Evolutionary conservation across 2,329 filamentous ascomycete species (phyloP).

Genomic region (Apiospora pterosperma): DNA sequence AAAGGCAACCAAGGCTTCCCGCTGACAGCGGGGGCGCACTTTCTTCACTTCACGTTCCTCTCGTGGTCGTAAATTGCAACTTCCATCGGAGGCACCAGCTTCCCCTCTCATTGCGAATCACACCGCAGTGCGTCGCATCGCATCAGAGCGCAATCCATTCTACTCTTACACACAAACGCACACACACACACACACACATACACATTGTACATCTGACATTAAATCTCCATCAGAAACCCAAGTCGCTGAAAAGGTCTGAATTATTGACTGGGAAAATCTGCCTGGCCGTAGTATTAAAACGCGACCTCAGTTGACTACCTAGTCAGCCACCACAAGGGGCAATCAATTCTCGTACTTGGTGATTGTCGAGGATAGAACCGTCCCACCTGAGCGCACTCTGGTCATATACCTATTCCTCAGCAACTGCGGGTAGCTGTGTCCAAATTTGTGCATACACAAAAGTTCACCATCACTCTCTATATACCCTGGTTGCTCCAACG

Average conservation of each 20-base stretch:
- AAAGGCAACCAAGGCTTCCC: conserved; percentile 5
- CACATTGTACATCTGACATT: neutral
- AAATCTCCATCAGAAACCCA: neutral
- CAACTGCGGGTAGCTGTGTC: neutral
- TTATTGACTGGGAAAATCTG: neutral
- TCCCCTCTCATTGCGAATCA: conserved; percentile 1
- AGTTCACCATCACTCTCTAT: neutral
- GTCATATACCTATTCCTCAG: neutral
- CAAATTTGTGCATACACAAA: neutral
- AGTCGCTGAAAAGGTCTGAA: conserved; percentile 1
- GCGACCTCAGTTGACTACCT: conserved; percentile 1
- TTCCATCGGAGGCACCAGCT: neutral
- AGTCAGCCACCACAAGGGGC: neutral
- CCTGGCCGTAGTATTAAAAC: conserved; percentile 1
- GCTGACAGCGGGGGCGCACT: conserved; percentile 4
- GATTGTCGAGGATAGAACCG: conserved; percentile 2
- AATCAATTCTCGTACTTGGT: conserved; percentile 2
- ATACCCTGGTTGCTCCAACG: neutral
- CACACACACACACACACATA: neutral
- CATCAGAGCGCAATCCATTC: neutral
- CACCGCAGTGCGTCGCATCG: neutral
- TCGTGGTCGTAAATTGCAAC: neutral
- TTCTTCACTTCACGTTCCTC: neutral
- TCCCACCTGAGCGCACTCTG: neutral
- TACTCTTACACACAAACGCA: neutral